Percentiles rank a stretch among this genome's conserved stretches.
phyloP scores from a whole-genome alignment of 2,329 filamentous ascomycete genomes.

The Dactylonectria estremocensis region DNA sequence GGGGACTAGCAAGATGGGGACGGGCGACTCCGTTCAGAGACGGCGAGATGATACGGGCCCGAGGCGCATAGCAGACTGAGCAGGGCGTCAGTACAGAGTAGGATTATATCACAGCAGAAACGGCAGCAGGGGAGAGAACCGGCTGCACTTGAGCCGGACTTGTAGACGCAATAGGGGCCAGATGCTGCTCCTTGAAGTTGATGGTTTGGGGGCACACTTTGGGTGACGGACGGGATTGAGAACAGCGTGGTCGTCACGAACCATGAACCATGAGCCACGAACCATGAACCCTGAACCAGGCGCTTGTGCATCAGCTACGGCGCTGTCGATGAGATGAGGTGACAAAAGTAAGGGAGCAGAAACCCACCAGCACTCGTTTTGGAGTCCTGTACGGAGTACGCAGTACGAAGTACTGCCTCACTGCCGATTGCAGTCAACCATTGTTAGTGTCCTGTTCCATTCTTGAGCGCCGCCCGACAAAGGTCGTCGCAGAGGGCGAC shows the following conservation, averaged over 20 bases:
- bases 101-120: conserved; percentile 15
- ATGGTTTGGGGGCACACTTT: conserved; percentile 3
- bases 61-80: no score
- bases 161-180: conserved; percentile 11
- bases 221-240: not conserved
- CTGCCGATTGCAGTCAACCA: not conserved
- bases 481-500: conserved; percentile 13
- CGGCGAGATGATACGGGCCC: not conserved
- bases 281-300: conserved; percentile 21
- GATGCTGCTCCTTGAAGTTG: conserved; percentile 18
- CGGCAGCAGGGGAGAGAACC: conserved; percentile 14
- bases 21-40: not conserved
- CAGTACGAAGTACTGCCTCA: no score
- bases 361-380: not conserved
- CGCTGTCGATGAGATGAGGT: conserved; percentile 27
- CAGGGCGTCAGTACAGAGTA: not conserved
- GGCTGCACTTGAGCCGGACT: not conserved
- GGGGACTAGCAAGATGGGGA: not conserved
- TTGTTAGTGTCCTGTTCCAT: not conserved
- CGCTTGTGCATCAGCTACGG: conserved; percentile 21
- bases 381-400: not conserved
- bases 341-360: conserved; percentile 21
- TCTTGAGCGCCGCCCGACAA: conserved; percentile 1
- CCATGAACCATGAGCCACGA: conserved; percentile 25
- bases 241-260: conserved; percentile 5